phyloP scores from a whole-genome alignment of 73 alveolate species.

The Halteria grandinella region DNA sequence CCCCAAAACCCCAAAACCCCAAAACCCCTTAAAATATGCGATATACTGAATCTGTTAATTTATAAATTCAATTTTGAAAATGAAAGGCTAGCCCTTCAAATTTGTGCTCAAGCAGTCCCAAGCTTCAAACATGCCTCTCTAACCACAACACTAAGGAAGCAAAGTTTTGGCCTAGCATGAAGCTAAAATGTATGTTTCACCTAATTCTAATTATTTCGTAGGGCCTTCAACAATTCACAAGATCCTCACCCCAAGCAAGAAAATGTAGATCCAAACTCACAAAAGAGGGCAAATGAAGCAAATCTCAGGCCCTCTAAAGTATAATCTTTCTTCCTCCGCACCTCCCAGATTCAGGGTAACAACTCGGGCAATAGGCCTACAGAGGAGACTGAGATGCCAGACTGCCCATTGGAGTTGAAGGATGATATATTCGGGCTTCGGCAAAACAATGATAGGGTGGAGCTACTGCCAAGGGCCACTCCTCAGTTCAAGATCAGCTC shows the following conservation, averaged over 20 bases:
- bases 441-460: too few species aligned
- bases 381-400: background rate
- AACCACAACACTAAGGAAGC: too few species aligned
- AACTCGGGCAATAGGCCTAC: background rate
- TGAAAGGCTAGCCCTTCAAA: constrained; percentile 3
- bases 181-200: background rate
- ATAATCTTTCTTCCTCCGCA: background rate
- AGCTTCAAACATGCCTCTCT: too few species aligned
- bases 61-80: too few species aligned
- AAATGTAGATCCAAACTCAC: constrained; percentile 14
- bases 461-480: background rate
- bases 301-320: too few species aligned
- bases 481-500: background rate
- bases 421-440: too few species aligned
- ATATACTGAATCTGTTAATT: background rate
- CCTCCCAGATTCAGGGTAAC: background rate
- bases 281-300: too few species aligned
- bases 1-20: too few species aligned
- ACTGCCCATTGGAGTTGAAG: background rate
- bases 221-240: background rate
- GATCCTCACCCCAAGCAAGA: background rate
- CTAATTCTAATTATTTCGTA: background rate
- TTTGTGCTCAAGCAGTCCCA: constrained; percentile 29
- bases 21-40: too few species aligned
- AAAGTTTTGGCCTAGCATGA: too few species aligned